Percentiles rank a stretch among this genome's conserved stretches.
Evolutionary conservation across 225 moss, liverwort and hornwort species (phyloP).

Genomic region (Asterella californica): DNA sequence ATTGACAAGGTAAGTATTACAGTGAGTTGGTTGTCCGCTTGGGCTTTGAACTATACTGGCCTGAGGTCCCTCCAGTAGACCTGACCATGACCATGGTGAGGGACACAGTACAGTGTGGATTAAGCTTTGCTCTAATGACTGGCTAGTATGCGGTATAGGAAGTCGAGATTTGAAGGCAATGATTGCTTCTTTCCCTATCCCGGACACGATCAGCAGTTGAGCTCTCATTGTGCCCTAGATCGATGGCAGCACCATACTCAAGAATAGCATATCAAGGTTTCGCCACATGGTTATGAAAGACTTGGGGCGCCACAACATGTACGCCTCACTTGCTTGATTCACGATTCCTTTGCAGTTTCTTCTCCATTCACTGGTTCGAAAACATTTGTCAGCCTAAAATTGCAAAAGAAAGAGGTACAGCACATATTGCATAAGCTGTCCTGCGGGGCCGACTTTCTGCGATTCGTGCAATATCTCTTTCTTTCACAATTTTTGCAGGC

Average conservation of each 20-base stretch:
- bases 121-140: not conserved
- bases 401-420: slow-evolving; percentile 8
- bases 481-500: slow-evolving; percentile 11
- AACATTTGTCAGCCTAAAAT: not conserved
- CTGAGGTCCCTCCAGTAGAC: not conserved
- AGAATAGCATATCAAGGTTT: not conserved
- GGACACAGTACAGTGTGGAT: not conserved
- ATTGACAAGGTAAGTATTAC: too few relatives aligned
- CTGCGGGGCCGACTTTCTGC: not conserved
- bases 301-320: not conserved
- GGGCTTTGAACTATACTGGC: too few relatives aligned
- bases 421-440: not conserved
- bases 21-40: too few relatives aligned
- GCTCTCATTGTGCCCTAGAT: not conserved
- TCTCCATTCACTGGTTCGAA: not conserved
- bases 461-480: slow-evolving; percentile 11
- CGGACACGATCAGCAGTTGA: not conserved
- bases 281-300: not conserved
- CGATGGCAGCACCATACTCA: not conserved
- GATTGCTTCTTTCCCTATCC: not conserved
- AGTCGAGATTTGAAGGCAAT: not conserved
- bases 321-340: not conserved
- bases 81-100: not conserved
- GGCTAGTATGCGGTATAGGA: not conserved
- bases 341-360: not conserved